Base-by-base conservation (phyloP, 495 filamentous ascomycete genomes). In the Aspergillus funiculosus region DNA sequence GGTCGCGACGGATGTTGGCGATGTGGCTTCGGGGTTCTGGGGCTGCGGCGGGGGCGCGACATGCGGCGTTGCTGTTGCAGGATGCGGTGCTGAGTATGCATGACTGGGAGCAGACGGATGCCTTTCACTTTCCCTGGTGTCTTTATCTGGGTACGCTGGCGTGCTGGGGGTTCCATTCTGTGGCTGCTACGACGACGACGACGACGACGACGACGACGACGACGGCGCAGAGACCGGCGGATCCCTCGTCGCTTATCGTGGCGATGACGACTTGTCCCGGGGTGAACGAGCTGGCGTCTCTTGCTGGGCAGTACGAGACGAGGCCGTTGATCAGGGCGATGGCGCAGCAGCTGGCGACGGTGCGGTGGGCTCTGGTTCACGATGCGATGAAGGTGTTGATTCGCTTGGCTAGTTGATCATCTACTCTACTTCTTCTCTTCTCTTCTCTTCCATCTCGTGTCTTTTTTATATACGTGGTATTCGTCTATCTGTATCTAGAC, bases 41-140 rank as follows among this genome's bases (percentile, higher is more conserved):
- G 4, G 58, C 61, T 1, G 56, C 53, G 11, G 59, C 62, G 6
- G 71, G 65, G 4, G 71, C 69, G 29, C 50, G 55, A 6, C 76
- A 79, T 43, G 72, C 76, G 0, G 68, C 73, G 3, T 42, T 38
- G 20, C 51, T 79, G 5, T 56, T 79, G 5, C 66, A 70, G 13
- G 67, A 66, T 28, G 70, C 73, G 2, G 66, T 76, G 5, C 45
- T 63, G 17, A 69, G 67, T 37, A 61, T 76, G 10, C 62, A 70
- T 26, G 66, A 78, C 29, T 75, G 69, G 59, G 72, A 76, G 20
- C 64, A 65, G 10, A 71, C 68, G 10, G 66, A 74, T 46, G 60
- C 71, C 5, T 78, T 78, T 46, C 75, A 78, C 53, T 75, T 74
- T 36, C 73, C 75, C 0, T 79, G 76, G 77, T 73, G 72, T 48